Percentiles rank a stretch among this genome's conserved stretches.
These are phyloP conservation scores for Jacaranda copaia DNA, from an alignment of 257 asterid genomes.

Conservation along the genomic window DNA sequence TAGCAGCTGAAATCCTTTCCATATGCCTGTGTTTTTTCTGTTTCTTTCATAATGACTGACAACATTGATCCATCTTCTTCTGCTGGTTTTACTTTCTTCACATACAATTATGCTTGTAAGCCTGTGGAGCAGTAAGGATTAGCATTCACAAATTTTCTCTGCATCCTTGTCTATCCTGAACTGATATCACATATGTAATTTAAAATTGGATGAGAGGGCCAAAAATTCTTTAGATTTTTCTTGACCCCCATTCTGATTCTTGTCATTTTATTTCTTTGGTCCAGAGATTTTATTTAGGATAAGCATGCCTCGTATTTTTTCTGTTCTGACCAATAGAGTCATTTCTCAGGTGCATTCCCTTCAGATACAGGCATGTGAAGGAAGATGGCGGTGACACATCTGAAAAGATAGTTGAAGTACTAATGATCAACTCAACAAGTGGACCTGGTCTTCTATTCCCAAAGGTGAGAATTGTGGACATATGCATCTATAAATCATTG, in stretches of 20 bases:
- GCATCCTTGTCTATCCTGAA: neutral
- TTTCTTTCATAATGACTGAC: conserved; percentile 12
- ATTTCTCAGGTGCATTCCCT: conserved; percentile 83
- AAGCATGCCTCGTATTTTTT: conserved; percentile 3
- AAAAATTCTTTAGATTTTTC: neutral
- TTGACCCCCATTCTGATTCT: neutral
- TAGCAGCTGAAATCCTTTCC: neutral
- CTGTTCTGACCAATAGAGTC: conserved; percentile 40
- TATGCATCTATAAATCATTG: neutral
- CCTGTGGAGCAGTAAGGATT: neutral
- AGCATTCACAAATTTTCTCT: conserved; percentile 10
- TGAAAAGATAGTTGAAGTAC: conserved; percentile 66
- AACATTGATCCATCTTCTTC: neutral
- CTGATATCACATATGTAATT: neutral
- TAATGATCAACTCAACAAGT: conserved; percentile 90
- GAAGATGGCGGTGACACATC: conserved; percentile 56
- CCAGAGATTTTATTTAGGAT: conserved; percentile 13
- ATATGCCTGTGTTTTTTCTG: neutral
- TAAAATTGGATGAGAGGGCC: neutral
- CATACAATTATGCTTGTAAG: neutral
- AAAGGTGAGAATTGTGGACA: conserved; percentile 61
- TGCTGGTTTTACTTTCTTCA: neutral
- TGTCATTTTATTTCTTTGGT: conserved; percentile 2
- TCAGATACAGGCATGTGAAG: conserved; percentile 54
- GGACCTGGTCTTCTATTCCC: conserved; percentile 98